Base-by-base conservation (phyloP, 1,139 yeast species). In the Trichomonascaceae sp. region DNA sequence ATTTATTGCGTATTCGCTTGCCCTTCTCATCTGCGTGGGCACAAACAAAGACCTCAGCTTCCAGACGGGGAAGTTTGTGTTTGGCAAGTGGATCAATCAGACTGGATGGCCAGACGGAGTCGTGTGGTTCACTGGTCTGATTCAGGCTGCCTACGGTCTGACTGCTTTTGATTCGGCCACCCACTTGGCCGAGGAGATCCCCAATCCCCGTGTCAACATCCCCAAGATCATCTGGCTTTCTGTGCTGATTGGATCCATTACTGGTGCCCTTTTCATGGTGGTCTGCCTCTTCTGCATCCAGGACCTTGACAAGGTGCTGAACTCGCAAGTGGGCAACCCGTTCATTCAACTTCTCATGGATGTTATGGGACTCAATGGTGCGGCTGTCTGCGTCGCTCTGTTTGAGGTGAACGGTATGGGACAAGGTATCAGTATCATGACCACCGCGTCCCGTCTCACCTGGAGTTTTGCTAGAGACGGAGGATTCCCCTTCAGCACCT, bases 401-500 rank as follows among this genome's bases (percentile, higher is more conserved):
- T 44, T 44, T 30, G 43, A 43, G 5, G 28, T 37, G 22, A 41
- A 42, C 27, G 45, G 44, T 4, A 36, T 42, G 8, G 44, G 44
- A 13, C 43, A 40, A 29, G 50, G 49, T 13, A 37, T 40, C 14
- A 42, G 44, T 25, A 29, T 45, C 4, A 64, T 78, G 29, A 80
- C 93, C 1, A 76, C 92, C 0, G 82, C 87, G 2, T 78, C 92
- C 3, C 69, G 93, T 64, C 70, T 79, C 14, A 79, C 85, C 0
- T 80, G 73, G 56, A 80, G 85, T 15, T 74, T 81, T 58, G 84
- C 92, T 35, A 69, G 93, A 57, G 93, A 81, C 52, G 81, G 78
- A 28, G 93, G 87, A 0, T 57, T 81, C 31, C 93, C 93, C 1
- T 72, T 62, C 45, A 68, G 71, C 39, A 61, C 68, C 5, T 52